These are phyloP conservation scores for Erodium moschatum DNA, from an alignment of 441 rosid species.

Conservation along the genomic window DNA sequence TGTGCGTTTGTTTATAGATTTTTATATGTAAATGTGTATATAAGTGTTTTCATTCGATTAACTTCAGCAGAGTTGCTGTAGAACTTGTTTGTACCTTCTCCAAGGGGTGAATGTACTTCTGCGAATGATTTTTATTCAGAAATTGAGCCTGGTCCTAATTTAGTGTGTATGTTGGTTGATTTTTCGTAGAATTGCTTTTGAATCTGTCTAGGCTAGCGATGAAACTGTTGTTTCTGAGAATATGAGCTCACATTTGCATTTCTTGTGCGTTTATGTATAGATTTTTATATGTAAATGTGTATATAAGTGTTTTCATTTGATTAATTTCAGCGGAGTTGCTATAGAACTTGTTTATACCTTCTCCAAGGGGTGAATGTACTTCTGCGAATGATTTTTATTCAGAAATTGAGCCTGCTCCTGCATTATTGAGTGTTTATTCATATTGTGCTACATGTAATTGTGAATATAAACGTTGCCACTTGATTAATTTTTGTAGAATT, in stretches of 20 bases:
- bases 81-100: neutral
- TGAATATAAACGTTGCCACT: neutral
- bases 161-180: neutral
- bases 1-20: too few species aligned
- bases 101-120: neutral
- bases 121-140: neutral
- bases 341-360: neutral
- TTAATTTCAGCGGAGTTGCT: neutral
- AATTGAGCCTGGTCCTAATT: too few species aligned
- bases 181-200: neutral
- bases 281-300: neutral
- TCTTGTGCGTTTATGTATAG: neutral
- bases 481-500: neutral
- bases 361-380: neutral
- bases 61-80: neutral
- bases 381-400: neutral
- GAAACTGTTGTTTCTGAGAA: neutral
- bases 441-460: neutral
- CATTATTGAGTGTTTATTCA: neutral
- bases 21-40: neutral
- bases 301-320: neutral
- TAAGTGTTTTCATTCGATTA: neutral
- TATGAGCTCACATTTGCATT: conserved; percentile 5
- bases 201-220: neutral
- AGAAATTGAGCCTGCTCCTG: neutral